Evolutionary conservation across 352 stramenopile species (phyloP), one percentile per base, ranked within the genome.

Genomic region (Phytophthora hibernalis): DNA sequence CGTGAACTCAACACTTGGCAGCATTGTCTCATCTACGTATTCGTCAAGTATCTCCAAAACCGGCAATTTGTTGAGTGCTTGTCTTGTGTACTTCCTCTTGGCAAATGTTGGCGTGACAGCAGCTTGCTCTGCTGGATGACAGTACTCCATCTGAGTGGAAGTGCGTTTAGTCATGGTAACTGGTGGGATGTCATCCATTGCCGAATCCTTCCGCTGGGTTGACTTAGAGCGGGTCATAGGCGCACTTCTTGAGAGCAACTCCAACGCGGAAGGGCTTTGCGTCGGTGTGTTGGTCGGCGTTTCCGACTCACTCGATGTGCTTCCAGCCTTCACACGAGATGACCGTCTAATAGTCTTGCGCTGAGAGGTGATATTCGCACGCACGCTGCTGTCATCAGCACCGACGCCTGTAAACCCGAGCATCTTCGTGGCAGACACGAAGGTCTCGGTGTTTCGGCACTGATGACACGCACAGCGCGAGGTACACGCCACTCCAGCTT

Each of bases 401-500:
- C 16, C 52, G 28, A 72, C 52, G 18, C 70, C 63, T 54, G 73
- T 79, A 68, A 90, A 82, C 13, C 83, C 76, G 3, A 87, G 71
- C 79, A 87, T 89, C 47, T 91, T 91, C 64, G 86, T 91, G 12
- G 82, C 81, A 1, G 82, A 87, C 20, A 82, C 74, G 31, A 89
- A 87, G 10, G 74, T 79, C 24, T 93, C 84, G 1, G 81, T 91
- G 38, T 93, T 93, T 37, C 73, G 78, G 49, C 83, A 93, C 72
- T 88, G 75, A 53, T 90, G 83, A 43, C 91, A 97, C 18, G 91
- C 89, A 63, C 91, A 97, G 37, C 89, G 82, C 0, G 70, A 79
- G 0, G 83, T 93, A 64, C 91, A 97, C 6, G 87, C 64, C 5
- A 96, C 86, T 31, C 83, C 88, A 33, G 93, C 93, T 70, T 98